Percentiles rank a stretch among this genome's conserved stretches.
Evolutionary conservation across 2,329 filamentous ascomycete species (phyloP).

Genomic region (Paecilomyces dactylethromorphus): DNA sequence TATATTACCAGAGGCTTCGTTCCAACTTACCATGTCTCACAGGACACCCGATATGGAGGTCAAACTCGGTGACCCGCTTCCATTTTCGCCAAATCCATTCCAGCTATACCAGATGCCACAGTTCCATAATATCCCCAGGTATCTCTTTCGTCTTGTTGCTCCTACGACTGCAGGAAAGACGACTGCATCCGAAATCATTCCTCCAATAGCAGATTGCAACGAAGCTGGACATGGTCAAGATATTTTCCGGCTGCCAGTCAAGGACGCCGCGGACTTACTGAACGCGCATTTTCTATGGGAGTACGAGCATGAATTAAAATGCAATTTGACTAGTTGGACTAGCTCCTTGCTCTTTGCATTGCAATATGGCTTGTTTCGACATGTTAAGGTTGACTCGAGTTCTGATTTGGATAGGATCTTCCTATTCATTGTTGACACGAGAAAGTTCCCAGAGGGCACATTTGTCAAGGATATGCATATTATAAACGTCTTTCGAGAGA

Average conservation of each 20-base stretch:
- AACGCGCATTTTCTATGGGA: constrained; percentile 5
- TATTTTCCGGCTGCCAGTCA: not conserved
- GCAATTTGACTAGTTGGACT: constrained; percentile 9
- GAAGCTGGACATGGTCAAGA: not conserved
- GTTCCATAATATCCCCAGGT: constrained; percentile 2
- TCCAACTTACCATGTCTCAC: not conserved
- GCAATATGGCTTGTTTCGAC: constrained; percentile 5
- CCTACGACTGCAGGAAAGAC: not conserved
- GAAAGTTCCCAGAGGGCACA: constrained; percentile 1
- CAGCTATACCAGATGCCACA: constrained; percentile 1
- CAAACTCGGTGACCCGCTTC: not conserved
- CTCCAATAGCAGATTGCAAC: not conserved
- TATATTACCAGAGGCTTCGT: not conserved
- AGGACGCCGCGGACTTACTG: not conserved
- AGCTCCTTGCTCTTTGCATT: constrained; percentile 8
- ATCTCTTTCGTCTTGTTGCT: constrained; percentile 4
- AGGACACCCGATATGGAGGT: not conserved
- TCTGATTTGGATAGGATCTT: constrained; percentile 1
- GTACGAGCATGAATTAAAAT: not conserved
- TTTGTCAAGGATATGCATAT: constrained; percentile 9
- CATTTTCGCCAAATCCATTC: not conserved
- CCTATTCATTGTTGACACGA: constrained; percentile 6
- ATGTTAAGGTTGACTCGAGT: not conserved
- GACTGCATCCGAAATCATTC: not conserved
- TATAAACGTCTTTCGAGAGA: not conserved